Conservation (phyloP, 31 red algal species). For the Odonthalia washingtoniensis region DNA sequence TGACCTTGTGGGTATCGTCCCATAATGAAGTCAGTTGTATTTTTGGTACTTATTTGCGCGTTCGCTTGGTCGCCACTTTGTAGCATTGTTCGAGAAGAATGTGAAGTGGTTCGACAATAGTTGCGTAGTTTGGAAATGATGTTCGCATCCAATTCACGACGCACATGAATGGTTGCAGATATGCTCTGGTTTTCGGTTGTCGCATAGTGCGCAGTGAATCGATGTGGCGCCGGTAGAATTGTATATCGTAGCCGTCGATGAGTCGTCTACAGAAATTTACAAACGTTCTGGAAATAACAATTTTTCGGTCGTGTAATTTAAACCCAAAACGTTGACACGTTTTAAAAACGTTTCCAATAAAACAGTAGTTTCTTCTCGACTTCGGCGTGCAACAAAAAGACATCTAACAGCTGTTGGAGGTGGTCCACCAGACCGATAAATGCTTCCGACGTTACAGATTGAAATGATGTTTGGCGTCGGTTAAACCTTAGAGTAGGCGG, state of each 20-base stretch:
- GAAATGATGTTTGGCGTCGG: slow-evolving; percentile 1
- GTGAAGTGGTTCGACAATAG: background rate
- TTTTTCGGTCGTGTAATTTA: background rate
- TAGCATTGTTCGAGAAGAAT: slow-evolving; percentile 1
- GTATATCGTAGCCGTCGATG: background rate
- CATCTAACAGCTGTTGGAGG: background rate
- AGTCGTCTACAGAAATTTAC: background rate
- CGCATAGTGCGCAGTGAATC: background rate
- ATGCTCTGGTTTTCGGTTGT: background rate
- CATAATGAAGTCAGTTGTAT: too few species aligned
- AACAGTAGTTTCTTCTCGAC: background rate
- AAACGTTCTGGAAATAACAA: background rate
- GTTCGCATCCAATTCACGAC: background rate
- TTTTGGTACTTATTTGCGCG: background rate
- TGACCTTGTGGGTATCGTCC: too few species aligned
- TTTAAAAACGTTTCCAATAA: background rate
- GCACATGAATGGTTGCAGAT: slow-evolving; percentile 31
- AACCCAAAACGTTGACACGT: background rate
- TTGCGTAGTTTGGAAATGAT: background rate
- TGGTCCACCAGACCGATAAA: background rate
- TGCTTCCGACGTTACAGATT: background rate
- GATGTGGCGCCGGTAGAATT: background rate
- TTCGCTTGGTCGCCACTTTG: background rate
- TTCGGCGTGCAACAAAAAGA: background rate
- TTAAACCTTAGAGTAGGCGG: background rate